phyloP scores from a whole-genome alignment of 345 rosid species.

The Ceriops zippeliana region DNA sequence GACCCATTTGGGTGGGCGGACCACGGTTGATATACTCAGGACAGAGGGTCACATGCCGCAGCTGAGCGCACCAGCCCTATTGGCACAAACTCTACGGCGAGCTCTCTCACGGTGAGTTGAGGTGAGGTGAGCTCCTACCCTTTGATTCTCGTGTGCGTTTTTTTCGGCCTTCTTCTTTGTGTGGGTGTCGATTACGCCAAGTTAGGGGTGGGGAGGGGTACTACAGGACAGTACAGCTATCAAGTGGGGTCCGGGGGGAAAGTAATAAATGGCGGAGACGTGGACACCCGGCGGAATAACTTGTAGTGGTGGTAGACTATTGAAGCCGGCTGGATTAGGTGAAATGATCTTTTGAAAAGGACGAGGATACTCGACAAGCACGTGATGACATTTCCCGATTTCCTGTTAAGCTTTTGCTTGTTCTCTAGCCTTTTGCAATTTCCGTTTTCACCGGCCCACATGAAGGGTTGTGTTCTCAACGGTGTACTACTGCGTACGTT shows the following conservation, averaged over 20 bases:
- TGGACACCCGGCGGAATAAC: constrained; percentile 32
- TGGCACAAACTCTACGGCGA: constrained; percentile 63
- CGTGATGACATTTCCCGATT: constrained; percentile 18
- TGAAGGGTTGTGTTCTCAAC: too few species aligned
- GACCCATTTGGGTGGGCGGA: constrained; percentile 63
- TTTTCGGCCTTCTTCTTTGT: too few species aligned
- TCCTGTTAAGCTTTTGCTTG: background rate
- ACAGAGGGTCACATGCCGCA: constrained; percentile 91
- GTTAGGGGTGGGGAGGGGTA: background rate
- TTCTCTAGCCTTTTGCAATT: background rate
- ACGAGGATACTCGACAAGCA: constrained; percentile 36
- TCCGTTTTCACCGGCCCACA: background rate
- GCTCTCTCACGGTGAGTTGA: constrained; percentile 60
- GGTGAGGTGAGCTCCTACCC: too few species aligned
- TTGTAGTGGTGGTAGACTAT: constrained; percentile 28
- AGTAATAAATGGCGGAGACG: constrained; percentile 11
- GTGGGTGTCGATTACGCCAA: background rate
- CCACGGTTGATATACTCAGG: constrained; percentile 53
- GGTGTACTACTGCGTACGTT: too few species aligned
- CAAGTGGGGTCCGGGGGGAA: constrained; percentile 1
- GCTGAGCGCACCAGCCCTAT: constrained; percentile 60
- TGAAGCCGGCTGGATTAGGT: background rate
- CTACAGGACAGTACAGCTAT: background rate
- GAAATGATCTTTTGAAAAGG: constrained; percentile 15
- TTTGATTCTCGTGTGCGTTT: too few species aligned